Conservation (phyloP, 176 grass and related monocot genomes). For the Carex scoparia region DNA sequence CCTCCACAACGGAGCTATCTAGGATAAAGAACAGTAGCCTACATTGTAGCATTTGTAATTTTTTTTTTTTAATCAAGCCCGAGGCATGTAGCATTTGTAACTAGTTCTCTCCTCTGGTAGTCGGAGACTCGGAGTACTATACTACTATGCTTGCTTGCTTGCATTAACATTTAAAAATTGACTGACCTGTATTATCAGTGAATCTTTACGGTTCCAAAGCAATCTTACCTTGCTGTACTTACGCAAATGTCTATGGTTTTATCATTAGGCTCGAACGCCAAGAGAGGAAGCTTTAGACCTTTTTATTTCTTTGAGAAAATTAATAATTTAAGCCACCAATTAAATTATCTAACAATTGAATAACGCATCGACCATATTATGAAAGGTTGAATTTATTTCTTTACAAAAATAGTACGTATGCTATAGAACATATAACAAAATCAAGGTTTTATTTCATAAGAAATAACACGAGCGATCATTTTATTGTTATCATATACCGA, state of each 20-base stretch:
- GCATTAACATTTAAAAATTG: background rate
- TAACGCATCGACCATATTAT: background rate
- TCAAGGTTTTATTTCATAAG: background rate
- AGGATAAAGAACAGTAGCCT: background rate
- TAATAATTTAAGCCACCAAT: background rate
- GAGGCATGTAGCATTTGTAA: background rate
- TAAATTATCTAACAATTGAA: background rate
- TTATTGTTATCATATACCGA: background rate
- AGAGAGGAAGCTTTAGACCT: background rate
- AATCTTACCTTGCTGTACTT: slow-evolving; percentile 9
- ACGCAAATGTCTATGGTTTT: background rate
- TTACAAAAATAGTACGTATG: too few species aligned
- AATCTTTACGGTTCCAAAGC: slow-evolving; percentile 27
- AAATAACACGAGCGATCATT: background rate
- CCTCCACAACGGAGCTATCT: too few species aligned
- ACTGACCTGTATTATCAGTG: slow-evolving; percentile 9
- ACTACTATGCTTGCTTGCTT: too few species aligned
- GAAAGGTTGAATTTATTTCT: background rate
- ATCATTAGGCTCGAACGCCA: slow-evolving; percentile 15
- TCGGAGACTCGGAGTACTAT: too few species aligned
- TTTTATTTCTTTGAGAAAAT: slow-evolving; percentile 8
- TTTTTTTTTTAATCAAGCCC: too few species aligned
- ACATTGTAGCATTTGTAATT: background rate
- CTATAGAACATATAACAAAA: background rate
- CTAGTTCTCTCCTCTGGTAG: background rate